Base-by-base conservation (phyloP, 305 asterid species). In the Solanum hybrid region DNA sequence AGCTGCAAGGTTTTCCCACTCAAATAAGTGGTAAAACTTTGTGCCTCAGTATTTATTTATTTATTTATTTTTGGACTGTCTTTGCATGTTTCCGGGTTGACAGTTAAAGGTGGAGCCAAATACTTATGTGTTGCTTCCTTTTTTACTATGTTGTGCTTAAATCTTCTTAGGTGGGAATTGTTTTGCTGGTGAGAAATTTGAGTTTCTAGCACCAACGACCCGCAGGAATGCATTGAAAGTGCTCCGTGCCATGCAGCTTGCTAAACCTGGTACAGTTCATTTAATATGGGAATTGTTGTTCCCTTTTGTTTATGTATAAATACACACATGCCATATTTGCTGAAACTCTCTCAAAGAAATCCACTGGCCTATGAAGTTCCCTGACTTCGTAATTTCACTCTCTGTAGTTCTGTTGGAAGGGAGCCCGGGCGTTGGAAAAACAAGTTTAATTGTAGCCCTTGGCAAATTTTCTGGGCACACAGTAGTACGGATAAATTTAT, bases 351-450 rank as follows among this genome's bases (percentile, higher is more conserved):
- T 51, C 75, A 29, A 84, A 36, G 61, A 67, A 69, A 34, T 16
- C 39, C 31, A 26, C 39, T 42, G 88, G 73, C 42, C 22, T 57
- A 26, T 64, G 76, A 29, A 64, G 81, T 75, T 77, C 87, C 90
- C 94, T 95, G 87, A 95, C 89, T 76, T 91, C 87, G 88, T 34
- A 74, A 88, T 35, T 88, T 91, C 91, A 90, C 86, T 69, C 91
- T 90, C 89, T 91, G 81, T 89, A 97, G 99, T 97, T 90, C 92
- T 98, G 94, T 89, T 98, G 95, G 99, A 98, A 95, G 99, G 99
- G 86, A 98, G 99, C 91, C 99, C 99, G 7, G 99, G 99, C 79
- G 99, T 98, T 92, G 99, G 99, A 78, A 98, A 98, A 92, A 98
- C 99, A 78, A 97, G 99, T 93, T 92, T 98, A 92, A 90, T 98